Base-by-base conservation (phyloP, 2,329 filamentous ascomycete genomes). In the Geosmithia putterillii region DNA sequence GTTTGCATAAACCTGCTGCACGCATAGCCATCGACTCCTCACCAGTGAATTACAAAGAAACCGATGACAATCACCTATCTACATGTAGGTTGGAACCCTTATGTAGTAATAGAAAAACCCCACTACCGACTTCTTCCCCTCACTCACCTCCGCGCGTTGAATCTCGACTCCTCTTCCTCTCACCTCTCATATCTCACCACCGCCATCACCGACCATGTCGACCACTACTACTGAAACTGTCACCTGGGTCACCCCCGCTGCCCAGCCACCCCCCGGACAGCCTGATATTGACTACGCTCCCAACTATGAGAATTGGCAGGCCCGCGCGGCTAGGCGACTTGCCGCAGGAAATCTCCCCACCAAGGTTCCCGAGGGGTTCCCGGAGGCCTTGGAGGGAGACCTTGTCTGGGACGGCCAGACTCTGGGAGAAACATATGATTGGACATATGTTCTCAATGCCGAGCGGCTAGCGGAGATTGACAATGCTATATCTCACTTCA, bases 261-360 rank as follows among this genome's bases (percentile, higher is more conserved):
- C 28, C 6, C 5, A 32, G 28, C 28, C 28, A 12, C 64, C 63
- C 2, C 59, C 59, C 1, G 66, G 67, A 19, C 74, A 78, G 50
- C 76, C 76, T 1, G 75, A 80, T 48, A 81, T 80, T 44, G 58
- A 58, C 1, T 81, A 80, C 52, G 60, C 66, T 1, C 76, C 76
- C 0, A 62, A 78, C 47, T 61, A 62, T 38, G 61, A 67, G 25
- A 77, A 72, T 49, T 81, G 73, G 49, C 59, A 70, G 22, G 66
- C 66, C 2, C 67, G 76, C 4, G 61, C 62, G n/a, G 59, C 62
- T 3, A 63, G 71, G 2, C n/a, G 25, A n/a, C 56, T 65, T 3
- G 57, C 65, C 37, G 62, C 56, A 1, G 70, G 69, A 9, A 51
- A 54, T 1, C 51, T 71, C 0, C 53, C 57, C 3, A 63, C 54